Base-by-base conservation (phyloP, 148 eudicot genomes). In the Dysphania ambrosioides region DNA sequence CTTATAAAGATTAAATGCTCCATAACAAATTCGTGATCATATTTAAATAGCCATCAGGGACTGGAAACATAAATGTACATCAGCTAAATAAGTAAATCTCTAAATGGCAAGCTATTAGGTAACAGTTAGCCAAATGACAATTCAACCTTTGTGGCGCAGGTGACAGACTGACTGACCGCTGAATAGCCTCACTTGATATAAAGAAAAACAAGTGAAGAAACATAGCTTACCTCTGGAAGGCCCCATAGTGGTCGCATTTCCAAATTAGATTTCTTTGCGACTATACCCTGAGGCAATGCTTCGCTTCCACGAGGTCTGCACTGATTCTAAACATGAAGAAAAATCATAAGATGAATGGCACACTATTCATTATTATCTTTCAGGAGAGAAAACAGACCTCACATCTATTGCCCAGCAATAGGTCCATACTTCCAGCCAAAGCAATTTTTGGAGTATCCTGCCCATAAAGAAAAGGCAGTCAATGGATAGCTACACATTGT, bases 181-280 rank as follows among this genome's bases (percentile, higher is more conserved):
- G 21, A 53, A 53, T 53, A 53, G 57, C 57, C 57, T 53, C 24
- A 53, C 57, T 38, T 1, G 10, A 0, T 9, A 35, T 11, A 19
- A 5, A 30, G 1, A 35, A n/a, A 19, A 11, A 42, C 6, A 35
- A 42, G 13, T 15, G 1, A 66, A 27, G 41, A 68, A 42, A 19
- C 49, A 18, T 19, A 5, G 72, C 49, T 76, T 83, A 95, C 98
- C 98, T 92, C 72, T 59, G 92, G 97, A 0, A 26, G 36, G 53
- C 97, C 98, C 97, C 98, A 95, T 66, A 95, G 65, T 8, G 98
- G 97, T 51, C 90, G 86, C 89, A 87, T 90, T 82, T 95, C 96
- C 76, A 95, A 79, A 84, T 88, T 89, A 51, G 98, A 86, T 59
- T 87, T 80, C 51, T 79, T 77, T 19, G 90, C 83, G 13, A 88